Base-by-base conservation (phyloP, 768 basidiomycete genomes). In the Leucogyrophana mollusca region DNA sequence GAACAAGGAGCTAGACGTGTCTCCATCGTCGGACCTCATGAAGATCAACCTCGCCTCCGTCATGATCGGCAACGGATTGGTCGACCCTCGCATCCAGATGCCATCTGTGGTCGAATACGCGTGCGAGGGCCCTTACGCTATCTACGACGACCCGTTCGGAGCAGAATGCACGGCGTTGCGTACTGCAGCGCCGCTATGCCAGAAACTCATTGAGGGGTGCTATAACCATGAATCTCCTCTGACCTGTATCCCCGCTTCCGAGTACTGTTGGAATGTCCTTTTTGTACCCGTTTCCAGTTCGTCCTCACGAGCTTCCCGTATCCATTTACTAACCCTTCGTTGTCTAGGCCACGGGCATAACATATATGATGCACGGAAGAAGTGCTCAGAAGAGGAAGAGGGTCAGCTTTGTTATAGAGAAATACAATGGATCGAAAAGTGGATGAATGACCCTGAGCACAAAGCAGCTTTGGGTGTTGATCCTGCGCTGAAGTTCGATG, bases 351-450 rank as follows among this genome's bases (percentile, higher is more conserved):
- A 45, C 34, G 73, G 72, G 0, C 50, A 74, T 35, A 83, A 82
- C 63, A 73, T 76, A 38, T 83, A 80, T 60, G 80, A 82, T 58
- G 58, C 70, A 9, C 66, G 75, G 21, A 56, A 55, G 47, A 67
- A 60, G 43, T 82, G 81, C 56, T 66, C 77, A 55, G 66, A 70
- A 40, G 49, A 64, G 18, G 65, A 67, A 32, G 70, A 73, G 38
- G 64, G 51, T 21, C n/a, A 18, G 3, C 37, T 59, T 2, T 74
- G 73, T 57, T 73, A 72, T 49, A 39, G 52, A 35, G 64, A 78
- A 55, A 71, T 79, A 58, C 53, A 58, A 14, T 77, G 73, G 72
- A 74, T 80, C 54, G 77, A 76, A 58, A 66, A 58, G 2, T 82
- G 71, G 68, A 58, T 82, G 55, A 81, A 81, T 65, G 62, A 63